These are phyloP conservation scores for Cercospora janseana DNA, from an alignment of 2,329 filamentous ascomycete species.

Conservation along the genomic window DNA sequence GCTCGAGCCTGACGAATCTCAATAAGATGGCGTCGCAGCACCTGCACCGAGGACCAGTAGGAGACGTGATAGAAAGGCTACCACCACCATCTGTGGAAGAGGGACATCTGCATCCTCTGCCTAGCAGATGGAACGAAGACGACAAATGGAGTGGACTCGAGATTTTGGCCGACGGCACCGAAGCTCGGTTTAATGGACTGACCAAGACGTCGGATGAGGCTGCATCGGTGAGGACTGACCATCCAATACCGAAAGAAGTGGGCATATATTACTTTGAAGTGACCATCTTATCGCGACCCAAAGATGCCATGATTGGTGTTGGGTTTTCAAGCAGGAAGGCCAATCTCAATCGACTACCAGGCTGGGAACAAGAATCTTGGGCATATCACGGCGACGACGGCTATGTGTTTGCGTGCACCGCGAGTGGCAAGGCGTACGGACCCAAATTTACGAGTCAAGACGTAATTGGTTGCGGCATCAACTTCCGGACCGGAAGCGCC, in stretches of 20 bases:
- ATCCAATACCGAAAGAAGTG: conserved; percentile 82
- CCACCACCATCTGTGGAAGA: conserved; percentile 55
- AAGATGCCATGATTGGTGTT: conserved; percentile 59
- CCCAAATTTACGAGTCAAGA: conserved; percentile 59
- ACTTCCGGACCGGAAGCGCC: conserved; percentile 59
- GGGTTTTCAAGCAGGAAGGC: conserved; percentile 62
- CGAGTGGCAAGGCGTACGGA: conserved; percentile 58
- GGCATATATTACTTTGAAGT: conserved; percentile 94
- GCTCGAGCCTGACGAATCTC: conserved; percentile 57
- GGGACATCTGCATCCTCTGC: conserved; percentile 66
- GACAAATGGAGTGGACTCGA: conserved; percentile 76
- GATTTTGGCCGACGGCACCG: conserved; percentile 68
- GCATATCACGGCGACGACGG: conserved; percentile 67
- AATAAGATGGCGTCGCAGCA: conserved; percentile 59
- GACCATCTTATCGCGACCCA: conserved; percentile 63
- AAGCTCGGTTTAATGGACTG: conserved; percentile 62
- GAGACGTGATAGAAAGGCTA: conserved; percentile 78
- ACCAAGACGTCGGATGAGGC: conserved; percentile 69
- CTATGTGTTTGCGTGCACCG: conserved; percentile 59
- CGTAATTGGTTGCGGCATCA: conserved; percentile 63
- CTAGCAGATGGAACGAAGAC: conserved; percentile 75
- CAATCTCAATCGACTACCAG: conserved; percentile 59
- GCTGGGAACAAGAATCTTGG: conserved; percentile 66
- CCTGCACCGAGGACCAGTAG: conserved; percentile 70
- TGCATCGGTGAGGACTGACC: conserved; percentile 75